phyloP scores from a whole-genome alignment of 1,284 basidiomycete species.

The Caloboletus inedulis region DNA sequence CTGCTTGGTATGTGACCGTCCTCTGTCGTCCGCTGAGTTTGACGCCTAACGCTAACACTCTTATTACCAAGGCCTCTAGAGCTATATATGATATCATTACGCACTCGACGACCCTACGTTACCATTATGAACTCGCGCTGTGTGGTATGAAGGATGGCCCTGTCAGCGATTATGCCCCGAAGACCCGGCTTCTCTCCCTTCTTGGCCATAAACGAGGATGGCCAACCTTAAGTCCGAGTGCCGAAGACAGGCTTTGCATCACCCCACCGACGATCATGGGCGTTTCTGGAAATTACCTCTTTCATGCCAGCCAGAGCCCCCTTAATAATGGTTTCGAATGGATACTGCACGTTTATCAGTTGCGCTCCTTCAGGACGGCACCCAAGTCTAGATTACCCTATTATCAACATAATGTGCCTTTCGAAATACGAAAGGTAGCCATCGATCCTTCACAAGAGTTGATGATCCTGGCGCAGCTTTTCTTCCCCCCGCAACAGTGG shows the following conservation, averaged over 20 bases:
- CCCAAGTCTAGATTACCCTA: slow-evolving; percentile 47
- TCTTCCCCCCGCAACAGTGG: slow-evolving; percentile 23
- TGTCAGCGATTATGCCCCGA: slow-evolving; percentile 36
- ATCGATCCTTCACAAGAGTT: slow-evolving; percentile 50
- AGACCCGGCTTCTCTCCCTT: slow-evolving; percentile 48
- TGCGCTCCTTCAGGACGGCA: slow-evolving; percentile 51
- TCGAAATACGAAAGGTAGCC: slow-evolving; percentile 46
- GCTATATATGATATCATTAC: slow-evolving; percentile 43
- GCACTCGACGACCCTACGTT: slow-evolving; percentile 48
- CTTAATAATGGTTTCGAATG: slow-evolving; percentile 34
- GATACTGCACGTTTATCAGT: slow-evolving; percentile 49
- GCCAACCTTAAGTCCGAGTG: slow-evolving; percentile 48
- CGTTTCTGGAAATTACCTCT: slow-evolving; percentile 50
- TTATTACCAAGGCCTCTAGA: slow-evolving; percentile 43
- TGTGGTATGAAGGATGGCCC: slow-evolving; percentile 55
- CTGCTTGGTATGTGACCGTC: slow-evolving; percentile 41
- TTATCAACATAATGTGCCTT: slow-evolving; percentile 45
- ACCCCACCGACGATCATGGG: slow-evolving; percentile 43
- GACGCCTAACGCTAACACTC: background rate
- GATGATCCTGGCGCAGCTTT: slow-evolving; percentile 45
- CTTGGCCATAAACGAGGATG: slow-evolving; percentile 50
- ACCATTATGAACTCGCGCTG: slow-evolving; percentile 52
- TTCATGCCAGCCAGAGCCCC: slow-evolving; percentile 46
- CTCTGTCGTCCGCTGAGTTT: background rate
- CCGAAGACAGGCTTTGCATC: slow-evolving; percentile 47